phyloP scores from a whole-genome alignment of 805 yeast species.

The Ogataea henricii region DNA sequence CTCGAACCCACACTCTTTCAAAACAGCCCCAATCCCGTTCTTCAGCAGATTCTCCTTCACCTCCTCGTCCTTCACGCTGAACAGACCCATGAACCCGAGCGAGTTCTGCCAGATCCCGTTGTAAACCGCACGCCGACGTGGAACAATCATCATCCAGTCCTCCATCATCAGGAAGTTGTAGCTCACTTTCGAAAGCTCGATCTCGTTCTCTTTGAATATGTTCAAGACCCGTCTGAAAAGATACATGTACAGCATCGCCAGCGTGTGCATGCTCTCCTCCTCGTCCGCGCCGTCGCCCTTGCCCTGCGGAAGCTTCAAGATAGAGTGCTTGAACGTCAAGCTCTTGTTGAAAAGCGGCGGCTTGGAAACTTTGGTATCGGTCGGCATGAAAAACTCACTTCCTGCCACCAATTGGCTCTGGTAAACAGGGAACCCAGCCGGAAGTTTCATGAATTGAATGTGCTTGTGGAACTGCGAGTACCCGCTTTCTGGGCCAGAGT shows the following conservation, averaged over 20 bases:
- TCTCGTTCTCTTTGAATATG: slow-evolving; percentile 54
- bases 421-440: slow-evolving; percentile 57
- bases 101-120: slow-evolving; percentile 71
- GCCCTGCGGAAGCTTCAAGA: slow-evolving; percentile 58
- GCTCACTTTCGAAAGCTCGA: slow-evolving; percentile 48
- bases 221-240: slow-evolving; percentile 73
- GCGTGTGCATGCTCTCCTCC: slow-evolving; percentile 52
- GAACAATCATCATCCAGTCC: slow-evolving; percentile 84
- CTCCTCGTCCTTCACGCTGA: slow-evolving; percentile 71
- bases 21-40: slow-evolving; percentile 53
- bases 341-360: slow-evolving; percentile 65
- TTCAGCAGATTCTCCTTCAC: slow-evolving; percentile 47
- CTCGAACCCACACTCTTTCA: slow-evolving; percentile 68
- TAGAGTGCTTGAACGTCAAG: slow-evolving; percentile 79
- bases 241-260: slow-evolving; percentile 71
- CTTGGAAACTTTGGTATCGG: slow-evolving; percentile 34
- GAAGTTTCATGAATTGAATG: slow-evolving; percentile 78
- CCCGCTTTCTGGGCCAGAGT: slow-evolving; percentile 85
- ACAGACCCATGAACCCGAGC: slow-evolving; percentile 76
- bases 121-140: slow-evolving; percentile 63
- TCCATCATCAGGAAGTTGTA: slow-evolving; percentile 83
- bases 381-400: slow-evolving; percentile 56
- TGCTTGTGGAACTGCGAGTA: slow-evolving; percentile 96
- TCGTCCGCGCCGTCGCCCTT: slow-evolving; percentile 10
- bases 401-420: slow-evolving; percentile 53